phyloP scores from a whole-genome alignment of 371 early-diverging fungal genomes.

The Umbelopsis sp. region DNA sequence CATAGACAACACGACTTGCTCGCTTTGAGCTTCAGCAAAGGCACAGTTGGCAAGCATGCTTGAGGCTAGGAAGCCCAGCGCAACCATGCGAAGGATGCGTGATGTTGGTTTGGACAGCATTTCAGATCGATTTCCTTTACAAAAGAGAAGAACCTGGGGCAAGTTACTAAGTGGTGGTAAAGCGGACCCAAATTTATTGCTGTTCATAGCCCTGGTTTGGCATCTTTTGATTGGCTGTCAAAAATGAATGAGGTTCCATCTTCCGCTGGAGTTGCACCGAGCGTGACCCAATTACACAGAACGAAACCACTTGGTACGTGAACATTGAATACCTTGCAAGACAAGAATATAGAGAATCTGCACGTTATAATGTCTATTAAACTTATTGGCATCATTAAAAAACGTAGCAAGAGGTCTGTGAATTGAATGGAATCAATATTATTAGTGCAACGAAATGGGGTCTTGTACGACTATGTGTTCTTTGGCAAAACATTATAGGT shows the following conservation, averaged over 20 bases:
- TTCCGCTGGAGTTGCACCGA: not conserved
- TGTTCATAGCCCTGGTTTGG: not conserved
- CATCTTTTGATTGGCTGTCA: constrained; percentile 6
- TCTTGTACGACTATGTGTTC: too few relatives aligned
- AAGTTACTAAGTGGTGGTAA: not conserved
- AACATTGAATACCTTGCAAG: too few relatives aligned
- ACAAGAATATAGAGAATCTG: too few relatives aligned
- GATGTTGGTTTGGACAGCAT: constrained; percentile 7
- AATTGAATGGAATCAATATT: too few relatives aligned
- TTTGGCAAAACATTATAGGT: too few relatives aligned
- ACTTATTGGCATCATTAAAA: too few relatives aligned
- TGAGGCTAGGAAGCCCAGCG: constrained; percentile 8
- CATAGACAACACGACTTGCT: not conserved
- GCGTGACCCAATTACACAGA: not conserved
- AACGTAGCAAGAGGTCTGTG: too few relatives aligned
- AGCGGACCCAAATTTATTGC: constrained; percentile 7
- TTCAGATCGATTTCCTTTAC: not conserved
- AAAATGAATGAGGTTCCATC: constrained; percentile 1
- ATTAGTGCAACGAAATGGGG: too few relatives aligned
- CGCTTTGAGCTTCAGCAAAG: constrained; percentile 12
- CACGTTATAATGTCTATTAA: too few relatives aligned
- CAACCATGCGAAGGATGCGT: constrained; percentile 1
- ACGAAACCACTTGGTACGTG: too few relatives aligned
- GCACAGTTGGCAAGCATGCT: constrained; percentile 3
- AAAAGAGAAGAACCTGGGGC: not conserved